phyloP scores from a whole-genome alignment of 2,329 filamentous ascomycete species.

The Xylariaceae sp. region DNA sequence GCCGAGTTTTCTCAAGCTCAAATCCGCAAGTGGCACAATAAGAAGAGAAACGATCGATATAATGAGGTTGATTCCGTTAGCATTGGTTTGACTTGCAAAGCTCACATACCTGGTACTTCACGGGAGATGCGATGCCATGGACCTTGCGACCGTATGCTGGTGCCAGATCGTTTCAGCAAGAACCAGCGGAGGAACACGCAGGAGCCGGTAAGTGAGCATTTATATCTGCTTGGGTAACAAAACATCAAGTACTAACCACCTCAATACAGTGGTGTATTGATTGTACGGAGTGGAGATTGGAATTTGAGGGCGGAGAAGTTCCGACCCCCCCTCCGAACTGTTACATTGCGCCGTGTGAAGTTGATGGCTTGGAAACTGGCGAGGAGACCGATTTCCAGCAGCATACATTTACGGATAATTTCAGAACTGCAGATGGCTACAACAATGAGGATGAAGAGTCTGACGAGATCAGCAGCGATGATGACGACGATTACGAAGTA shows the following conservation, averaged over 20 bases:
- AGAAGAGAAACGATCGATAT: conserved; percentile 16
- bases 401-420: neutral
- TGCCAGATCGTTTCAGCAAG: conserved; percentile 43
- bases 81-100: conserved; percentile 23
- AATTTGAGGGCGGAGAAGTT: conserved; percentile 32
- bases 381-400: neutral
- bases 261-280: conserved; percentile 42
- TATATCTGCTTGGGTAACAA: neutral
- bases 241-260: conserved; percentile 12
- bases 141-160: conserved; percentile 40
- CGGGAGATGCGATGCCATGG: conserved; percentile 39
- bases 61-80: conserved; percentile 15
- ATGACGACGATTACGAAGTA: no score
- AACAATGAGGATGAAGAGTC: conserved; percentile 13
- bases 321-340: conserved; percentile 33
- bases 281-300: conserved; percentile 43
- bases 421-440: neutral
- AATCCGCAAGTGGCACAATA: conserved; percentile 23
- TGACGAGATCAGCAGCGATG: no score
- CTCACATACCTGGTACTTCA: conserved; percentile 1
- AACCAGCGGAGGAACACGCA: conserved; percentile 38
- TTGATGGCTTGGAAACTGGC: neutral
- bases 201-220: conserved; percentile 36
- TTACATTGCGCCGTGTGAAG: conserved; percentile 10
- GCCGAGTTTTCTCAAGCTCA: conserved; percentile 21